Base-by-base conservation (phyloP, 805 yeast species). In the Metschnikowia henanensis region DNA sequence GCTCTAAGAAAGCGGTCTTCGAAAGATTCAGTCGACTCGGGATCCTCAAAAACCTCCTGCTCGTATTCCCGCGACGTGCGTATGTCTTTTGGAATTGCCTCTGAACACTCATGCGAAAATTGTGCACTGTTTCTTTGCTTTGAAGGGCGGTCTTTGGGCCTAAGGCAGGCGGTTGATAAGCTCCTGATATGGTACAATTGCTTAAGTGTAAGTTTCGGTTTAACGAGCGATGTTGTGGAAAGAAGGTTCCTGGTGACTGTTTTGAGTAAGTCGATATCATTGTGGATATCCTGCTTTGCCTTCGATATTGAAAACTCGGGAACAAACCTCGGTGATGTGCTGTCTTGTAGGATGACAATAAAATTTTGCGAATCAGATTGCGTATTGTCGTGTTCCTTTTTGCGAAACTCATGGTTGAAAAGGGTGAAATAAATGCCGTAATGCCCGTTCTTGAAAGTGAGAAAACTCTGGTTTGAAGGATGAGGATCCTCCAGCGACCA, bases 381-480 rank as follows among this genome's bases (percentile, higher is more conserved):
- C 18, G 35, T 32, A 12, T 32, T 41, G 29, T 41, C 39, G 20
- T 42, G 47, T 36, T 54, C 50, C 39, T 50, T 37, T 49, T 62
- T 30, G 53, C 61, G 41, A 6, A 53, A 48, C 36, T 71, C 75
- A 32, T 62, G 65, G 47, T 64, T 65, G 53, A 63, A 68, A 37
- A 71, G 62, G 6, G 72, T 60, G 44, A 61, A 71, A 49, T 71
- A 71, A 17, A 71, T 53, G 1, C 75, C 76, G 49, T 69, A 71
- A 44, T 71, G 76, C n/a, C 76, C 76, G 18, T 51, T 46, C 39
- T 58, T 62, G 15, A 70, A 65, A 13, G 60, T 52, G 39, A 68
- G 56, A 37, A 50, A 51, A 18, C 52, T 47, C n/a, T 45, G 47
- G 20, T 37, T 53, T 3, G 64, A 58, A 6, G 63, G 61, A 33